These are phyloP conservation scores for Brassica balearica DNA, from an alignment of 441 rosid genomes.

Conservation along the genomic window DNA sequence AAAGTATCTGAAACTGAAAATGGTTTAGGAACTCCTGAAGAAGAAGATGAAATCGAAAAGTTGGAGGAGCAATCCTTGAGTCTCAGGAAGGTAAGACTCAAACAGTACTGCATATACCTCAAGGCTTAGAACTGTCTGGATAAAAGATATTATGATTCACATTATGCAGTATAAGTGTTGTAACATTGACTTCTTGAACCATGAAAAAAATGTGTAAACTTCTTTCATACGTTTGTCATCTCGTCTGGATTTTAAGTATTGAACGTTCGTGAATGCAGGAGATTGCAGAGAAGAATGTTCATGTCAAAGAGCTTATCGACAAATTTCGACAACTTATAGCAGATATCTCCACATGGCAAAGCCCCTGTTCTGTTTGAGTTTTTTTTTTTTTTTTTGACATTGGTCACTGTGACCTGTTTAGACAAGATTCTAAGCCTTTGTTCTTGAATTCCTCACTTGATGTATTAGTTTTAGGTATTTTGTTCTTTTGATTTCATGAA, in stretches of 20 bases:
- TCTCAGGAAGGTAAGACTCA: conserved; percentile 66
- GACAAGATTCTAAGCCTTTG: conserved; percentile 20
- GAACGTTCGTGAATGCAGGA: conserved; percentile 53
- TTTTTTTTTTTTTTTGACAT: not conserved
- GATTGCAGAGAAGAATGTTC: conserved; percentile 72
- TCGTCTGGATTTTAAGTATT: conserved; percentile 13
- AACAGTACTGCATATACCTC: not conserved
- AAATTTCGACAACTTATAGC: conserved; percentile 73
- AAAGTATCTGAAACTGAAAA: conserved; percentile 55
- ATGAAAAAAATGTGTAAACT: not conserved
- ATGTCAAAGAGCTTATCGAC: conserved; percentile 79
- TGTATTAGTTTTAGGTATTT: conserved; percentile 19
- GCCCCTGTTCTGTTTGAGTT: conserved; percentile 73
- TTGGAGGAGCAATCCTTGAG: conserved; percentile 71
- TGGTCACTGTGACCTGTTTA: conserved; percentile 17
- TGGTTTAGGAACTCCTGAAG: conserved; percentile 50
- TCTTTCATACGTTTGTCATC: not conserved
- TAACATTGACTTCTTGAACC: conserved; percentile 9
- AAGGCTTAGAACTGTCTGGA: not conserved
- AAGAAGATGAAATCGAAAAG: conserved; percentile 66
- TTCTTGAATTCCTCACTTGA: conserved; percentile 22
- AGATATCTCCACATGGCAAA: conserved; percentile 91
- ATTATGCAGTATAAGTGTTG: not conserved
- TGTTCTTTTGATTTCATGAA: conserved; percentile 13
- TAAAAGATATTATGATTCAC: not conserved